Evolutionary conservation across 2,329 filamentous ascomycete species (phyloP), one percentile per base, ranked within the genome.

Genomic region (Fusarium tanahbumbuense): DNA sequence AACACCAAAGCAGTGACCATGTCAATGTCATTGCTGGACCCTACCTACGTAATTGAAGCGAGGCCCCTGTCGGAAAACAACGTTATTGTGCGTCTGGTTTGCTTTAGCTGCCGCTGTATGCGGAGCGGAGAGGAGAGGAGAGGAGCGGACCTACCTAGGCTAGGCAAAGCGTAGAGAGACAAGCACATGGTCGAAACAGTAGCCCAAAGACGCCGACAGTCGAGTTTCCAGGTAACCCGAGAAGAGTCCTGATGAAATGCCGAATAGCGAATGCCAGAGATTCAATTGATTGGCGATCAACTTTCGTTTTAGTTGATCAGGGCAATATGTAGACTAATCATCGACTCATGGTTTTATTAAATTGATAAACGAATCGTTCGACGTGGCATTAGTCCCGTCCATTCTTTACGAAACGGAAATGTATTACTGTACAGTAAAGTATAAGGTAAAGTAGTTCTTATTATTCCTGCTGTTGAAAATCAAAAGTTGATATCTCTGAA

Each of bases 401-500:
- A 49, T 27, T 34, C 6, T 32, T 41, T 47, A 47, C 53, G n/a
- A 50, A 63, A 48, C 47, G 18, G 42, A 64, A 53, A 47, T 32
- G 34, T 57, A 32, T 15, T 37, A 37, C 34, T 37, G 34, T 37
- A 37, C 34, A 37, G 32, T 30, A 30, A 13, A 30, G 13, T 32
- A 30, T 7, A 30, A 12, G 28, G 28, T 30, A 30, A 12, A 30
- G 28, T 37, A 54, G n/a, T 50, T 57, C 52, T 58, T 53, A 60
- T 60, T 52, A 47, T 42, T 67, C 20, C 54, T 56, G 20, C 56
- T 56, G 55, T 63, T 59, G 64, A 56, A 49, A 62, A 44, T 37
- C n/a, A 44, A 61, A 71, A 62, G 53, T 53, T 69, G 72, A 74
- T 74, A 74, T 74, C 72, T 73, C 47, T 64, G 49, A 50, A 64